Base-by-base conservation (phyloP, 106 monocot genomes). In the Dactylorhiza incarnata region DNA sequence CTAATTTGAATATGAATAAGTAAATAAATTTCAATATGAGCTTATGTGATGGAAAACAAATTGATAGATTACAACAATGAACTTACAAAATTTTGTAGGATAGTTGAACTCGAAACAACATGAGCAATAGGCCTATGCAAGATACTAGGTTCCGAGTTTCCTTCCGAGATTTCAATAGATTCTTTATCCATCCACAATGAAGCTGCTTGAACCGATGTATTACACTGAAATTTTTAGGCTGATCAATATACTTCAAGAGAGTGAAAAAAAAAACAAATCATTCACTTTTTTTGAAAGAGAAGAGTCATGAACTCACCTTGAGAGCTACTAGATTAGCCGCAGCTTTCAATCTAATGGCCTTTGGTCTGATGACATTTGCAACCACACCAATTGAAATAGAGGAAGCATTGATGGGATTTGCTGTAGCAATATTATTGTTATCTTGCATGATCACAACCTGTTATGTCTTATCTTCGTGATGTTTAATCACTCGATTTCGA, bases 61-160 rank as follows among this genome's bases (percentile, higher is more conserved):
- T 16, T 14, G n/a, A 54, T 14, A 54, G 54, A 54, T 54, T 54
- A 54, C 5, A 59, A 6, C 20, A 6, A 59, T 20, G 58, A 59
- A 59, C 58, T 23, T 7, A 59, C 58, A 5, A 59, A 59, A 19
- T 59, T 59, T 59, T 59, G n/a, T 22, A 59, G 58, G 0, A 59
- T 6, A 2, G 19, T 9, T 22, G n/a, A 59, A 7, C 58, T 59
- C 22, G 58, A 22, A 59, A 59, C 19, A 19, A 22, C 20, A 6
- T 59, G 58, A 59, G 58, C 58, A 59, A 59, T 59, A 22, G 58
- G 58, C 19, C 58, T 59, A 20, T 59, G 22, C 58, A 59, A 59
- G 20, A 59, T 22, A 9, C n/a, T 59, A 59, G 20, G 5, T 20
- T 59, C 3, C 7, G 58, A 59, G 0, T 59, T 59, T 59, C 22